A percentile compares a stretch with the other conserved stretches of the same genome.
Evolutionary conservation across 176 grass and related monocot genomes (phyloP).

Genomic region (Avena sativa): DNA sequence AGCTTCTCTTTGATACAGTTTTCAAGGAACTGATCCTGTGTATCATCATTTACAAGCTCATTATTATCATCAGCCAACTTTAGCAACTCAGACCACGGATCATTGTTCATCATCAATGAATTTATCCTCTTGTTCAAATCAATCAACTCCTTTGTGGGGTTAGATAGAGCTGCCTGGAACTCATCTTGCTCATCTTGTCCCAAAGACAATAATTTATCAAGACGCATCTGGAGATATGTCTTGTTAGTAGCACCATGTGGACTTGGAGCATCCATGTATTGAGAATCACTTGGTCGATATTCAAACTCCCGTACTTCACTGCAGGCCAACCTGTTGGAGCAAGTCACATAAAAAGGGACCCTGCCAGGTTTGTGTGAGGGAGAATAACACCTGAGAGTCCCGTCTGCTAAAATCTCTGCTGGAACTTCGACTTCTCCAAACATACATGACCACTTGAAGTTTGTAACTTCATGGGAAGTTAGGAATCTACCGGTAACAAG

Average conservation of each 20-base stretch:
- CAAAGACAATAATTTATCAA: conserved; percentile 76
- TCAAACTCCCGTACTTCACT: conserved; percentile 98
- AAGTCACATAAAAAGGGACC: conserved; percentile 94
- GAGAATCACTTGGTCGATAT: conserved; percentile 60
- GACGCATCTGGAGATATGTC: conserved; percentile 65
- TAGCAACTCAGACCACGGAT: conserved; percentile 77
- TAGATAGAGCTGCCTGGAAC: conserved; percentile 51
- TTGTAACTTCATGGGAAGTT: conserved; percentile 52
- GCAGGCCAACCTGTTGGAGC: conserved; percentile 84
- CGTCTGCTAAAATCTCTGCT: conserved; percentile 60
- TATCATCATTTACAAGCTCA: conserved; percentile 46
- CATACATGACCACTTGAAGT: conserved; percentile 92
- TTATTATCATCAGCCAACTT: conserved; percentile 70
- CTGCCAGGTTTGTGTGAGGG: conserved; percentile 69
- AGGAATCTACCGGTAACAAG: conserved; percentile 72
- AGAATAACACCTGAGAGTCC: conserved; percentile 68
- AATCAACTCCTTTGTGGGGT: conserved; percentile 58
- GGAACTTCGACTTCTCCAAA: conserved; percentile 95
- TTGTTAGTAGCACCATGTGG: conserved; percentile 59
- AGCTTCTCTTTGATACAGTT: conserved; percentile 77
- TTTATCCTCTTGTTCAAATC: conserved; percentile 78
- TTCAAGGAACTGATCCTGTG: conserved; percentile 63
- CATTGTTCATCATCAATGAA: conserved; percentile 65
- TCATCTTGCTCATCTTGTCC: conserved; percentile 55
- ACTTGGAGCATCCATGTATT: conserved; percentile 66